Conservation (phyloP, 192 early-diverging fungal genomes). For the Coemansia sp. region DNA sequence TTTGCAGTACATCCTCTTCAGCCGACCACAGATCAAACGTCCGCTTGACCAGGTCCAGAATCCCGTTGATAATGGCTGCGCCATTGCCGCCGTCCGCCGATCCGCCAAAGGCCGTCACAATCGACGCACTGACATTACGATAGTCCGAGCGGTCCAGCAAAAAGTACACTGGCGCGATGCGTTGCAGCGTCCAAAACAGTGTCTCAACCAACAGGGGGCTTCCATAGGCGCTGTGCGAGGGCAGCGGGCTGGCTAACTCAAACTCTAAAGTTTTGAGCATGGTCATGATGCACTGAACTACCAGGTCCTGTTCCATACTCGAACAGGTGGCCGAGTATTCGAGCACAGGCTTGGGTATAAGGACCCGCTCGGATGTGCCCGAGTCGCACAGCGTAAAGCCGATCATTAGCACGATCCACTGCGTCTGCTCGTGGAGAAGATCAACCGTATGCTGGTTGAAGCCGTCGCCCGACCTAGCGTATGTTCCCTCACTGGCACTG, state of each 20-base stretch:
- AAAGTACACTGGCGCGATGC: constrained; percentile 43
- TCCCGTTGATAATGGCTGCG: constrained; percentile 13
- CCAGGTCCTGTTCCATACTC: constrained; percentile 18
- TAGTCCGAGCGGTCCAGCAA: constrained; percentile 38
- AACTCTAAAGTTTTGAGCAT: constrained; percentile 38
- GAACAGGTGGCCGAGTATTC: constrained; percentile 22
- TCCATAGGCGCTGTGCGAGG: constrained; percentile 14
- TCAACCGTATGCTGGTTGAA: constrained; percentile 32
- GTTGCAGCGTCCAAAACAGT: constrained; percentile 41
- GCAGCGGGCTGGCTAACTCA: constrained; percentile 28
- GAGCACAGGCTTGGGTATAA: constrained; percentile 25
- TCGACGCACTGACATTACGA: constrained; percentile 13
- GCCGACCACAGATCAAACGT: constrained; percentile 41
- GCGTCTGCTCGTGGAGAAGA: constrained; percentile 43
- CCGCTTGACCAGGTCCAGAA: constrained; percentile 24
- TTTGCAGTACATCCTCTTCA: constrained; percentile 43
- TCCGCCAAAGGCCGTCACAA: constrained; percentile 31
- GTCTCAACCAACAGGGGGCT: constrained; percentile 47
- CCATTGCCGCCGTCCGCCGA: constrained; percentile 25
- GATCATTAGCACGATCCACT: constrained; percentile 47
- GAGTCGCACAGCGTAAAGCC: constrained; percentile 38
- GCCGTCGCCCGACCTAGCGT: too few relatives aligned
- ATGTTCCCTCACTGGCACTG: background rate
- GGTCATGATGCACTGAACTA: constrained; percentile 35
- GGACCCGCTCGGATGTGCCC: constrained; percentile 42